Conservation (phyloP, 495 filamentous ascomycete genomes). For the Aspergillus diversus region DNA sequence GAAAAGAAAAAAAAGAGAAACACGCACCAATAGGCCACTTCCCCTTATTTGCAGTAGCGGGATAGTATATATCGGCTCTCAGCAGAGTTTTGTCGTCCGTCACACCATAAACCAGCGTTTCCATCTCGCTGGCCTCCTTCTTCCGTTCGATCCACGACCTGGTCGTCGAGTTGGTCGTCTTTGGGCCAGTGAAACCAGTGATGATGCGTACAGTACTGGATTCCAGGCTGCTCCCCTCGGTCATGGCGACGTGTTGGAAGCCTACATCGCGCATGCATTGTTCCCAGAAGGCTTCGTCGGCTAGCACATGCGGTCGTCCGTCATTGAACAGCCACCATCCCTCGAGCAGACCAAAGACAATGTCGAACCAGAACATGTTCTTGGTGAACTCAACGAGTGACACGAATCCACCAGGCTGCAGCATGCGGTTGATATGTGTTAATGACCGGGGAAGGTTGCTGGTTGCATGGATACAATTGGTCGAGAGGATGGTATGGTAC, state of each 20-base stretch:
- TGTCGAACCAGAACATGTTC: slow-evolving; percentile 43
- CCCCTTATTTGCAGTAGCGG: too few species aligned
- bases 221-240: slow-evolving; percentile 16
- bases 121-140: too few species aligned
- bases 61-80: too few species aligned
- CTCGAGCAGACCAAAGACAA: slow-evolving; percentile 52
- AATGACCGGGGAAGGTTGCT: slow-evolving; percentile 31
- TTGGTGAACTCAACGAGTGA: slow-evolving; percentile 49
- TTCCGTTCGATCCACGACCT: too few species aligned
- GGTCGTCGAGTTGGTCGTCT: too few species aligned
- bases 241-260: slow-evolving; percentile 42
- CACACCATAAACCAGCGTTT: too few species aligned
- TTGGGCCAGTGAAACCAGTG: too few species aligned
- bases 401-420: slow-evolving; percentile 47
- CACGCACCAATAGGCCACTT: too few species aligned
- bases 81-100: too few species aligned
- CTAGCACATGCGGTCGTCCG: slow-evolving; percentile 43
- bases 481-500: slow-evolving; percentile 47
- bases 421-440: slow-evolving; percentile 35
- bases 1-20: too few species aligned
- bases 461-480: slow-evolving; percentile 55
- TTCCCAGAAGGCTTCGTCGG: slow-evolving; percentile 36
- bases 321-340: slow-evolving; percentile 57
- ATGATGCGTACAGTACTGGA: too few species aligned
- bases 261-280: slow-evolving; percentile 32